Evolutionary conservation across 306 rosid genomes (phyloP).

Genomic region (Herpetospermum pedunculosum): DNA sequence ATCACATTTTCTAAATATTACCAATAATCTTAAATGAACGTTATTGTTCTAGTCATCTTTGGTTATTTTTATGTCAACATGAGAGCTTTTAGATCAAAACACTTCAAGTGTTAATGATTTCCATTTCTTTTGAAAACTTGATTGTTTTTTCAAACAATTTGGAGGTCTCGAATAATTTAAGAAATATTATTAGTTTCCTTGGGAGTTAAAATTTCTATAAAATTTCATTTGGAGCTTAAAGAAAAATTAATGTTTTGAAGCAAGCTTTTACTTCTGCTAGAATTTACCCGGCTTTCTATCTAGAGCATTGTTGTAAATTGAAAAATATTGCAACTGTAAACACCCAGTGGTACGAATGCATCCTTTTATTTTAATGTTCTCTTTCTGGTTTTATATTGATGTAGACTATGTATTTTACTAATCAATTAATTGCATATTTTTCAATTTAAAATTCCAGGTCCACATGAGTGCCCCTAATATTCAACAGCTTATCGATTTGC

Average conservation of each 20-base stretch:
- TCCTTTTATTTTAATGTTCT: neutral
- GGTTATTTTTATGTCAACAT: neutral
- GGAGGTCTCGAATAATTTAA: neutral
- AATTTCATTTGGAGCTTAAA: neutral
- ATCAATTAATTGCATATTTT: neutral
- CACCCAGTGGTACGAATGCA: neutral
- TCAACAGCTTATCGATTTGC: constrained; percentile 75
- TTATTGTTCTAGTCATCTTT: neutral
- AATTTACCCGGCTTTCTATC: neutral
- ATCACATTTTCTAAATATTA: constrained; percentile 2
- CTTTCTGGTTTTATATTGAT: neutral
- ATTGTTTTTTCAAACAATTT: neutral
- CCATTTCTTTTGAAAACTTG: neutral
- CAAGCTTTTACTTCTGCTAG: neutral
- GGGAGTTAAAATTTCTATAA: neutral
- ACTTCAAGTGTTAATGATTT: neutral
- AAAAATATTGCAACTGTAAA: neutral
- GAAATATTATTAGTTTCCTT: neutral
- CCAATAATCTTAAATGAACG: neutral
- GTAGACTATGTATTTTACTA: neutral
- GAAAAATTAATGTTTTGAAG: neutral
- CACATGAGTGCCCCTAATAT: constrained; percentile 87
- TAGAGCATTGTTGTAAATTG: neutral
- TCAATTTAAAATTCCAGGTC: constrained; percentile 40
- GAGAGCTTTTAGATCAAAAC: neutral